phyloP scores from a whole-genome alignment of 1,139 yeast genomes.

The Wickerhamomyces sp. region DNA sequence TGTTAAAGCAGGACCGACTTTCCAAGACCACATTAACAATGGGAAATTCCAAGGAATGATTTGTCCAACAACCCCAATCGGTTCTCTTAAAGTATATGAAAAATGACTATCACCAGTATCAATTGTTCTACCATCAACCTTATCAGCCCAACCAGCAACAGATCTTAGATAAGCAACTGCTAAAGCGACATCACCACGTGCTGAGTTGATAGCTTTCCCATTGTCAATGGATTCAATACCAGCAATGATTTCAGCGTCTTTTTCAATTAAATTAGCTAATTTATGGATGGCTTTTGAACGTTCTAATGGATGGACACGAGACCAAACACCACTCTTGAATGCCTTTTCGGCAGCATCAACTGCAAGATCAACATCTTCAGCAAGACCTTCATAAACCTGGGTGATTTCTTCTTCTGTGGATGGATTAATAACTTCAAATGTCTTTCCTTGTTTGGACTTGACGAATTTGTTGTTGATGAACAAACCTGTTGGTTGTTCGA shows the following conservation, averaged over 20 bases:
- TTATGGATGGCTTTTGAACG: slow-evolving; percentile 50
- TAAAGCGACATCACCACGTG: slow-evolving; percentile 50
- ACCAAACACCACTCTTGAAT: slow-evolving; percentile 33
- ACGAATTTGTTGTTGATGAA: slow-evolving; percentile 41
- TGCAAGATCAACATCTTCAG: slow-evolving; percentile 39
- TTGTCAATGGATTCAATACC: slow-evolving; percentile 73
- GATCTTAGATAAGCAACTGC: slow-evolving; percentile 53
- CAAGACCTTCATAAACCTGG: slow-evolving; percentile 37
- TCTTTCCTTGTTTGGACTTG: slow-evolving; percentile 32
- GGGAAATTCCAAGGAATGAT: slow-evolving; percentile 68
- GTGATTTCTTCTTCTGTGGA: slow-evolving; percentile 40
- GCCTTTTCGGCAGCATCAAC: slow-evolving; percentile 38
- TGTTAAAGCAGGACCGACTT: slow-evolving; percentile 56
- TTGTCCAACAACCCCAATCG: slow-evolving; percentile 61
- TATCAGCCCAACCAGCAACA: slow-evolving; percentile 72
- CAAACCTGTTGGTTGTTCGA: slow-evolving; percentile 47
- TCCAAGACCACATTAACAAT: slow-evolving; percentile 58
- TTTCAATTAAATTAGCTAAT: slow-evolving; percentile 53
- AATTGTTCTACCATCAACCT: slow-evolving; percentile 56
- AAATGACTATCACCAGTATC: slow-evolving; percentile 49
- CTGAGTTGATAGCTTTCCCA: slow-evolving; percentile 56
- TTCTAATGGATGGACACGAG: slow-evolving; percentile 33
- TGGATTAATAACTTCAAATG: slow-evolving; percentile 40
- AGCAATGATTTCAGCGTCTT: slow-evolving; percentile 49
- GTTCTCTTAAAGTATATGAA: slow-evolving; percentile 45